Evolutionary conservation across 495 filamentous ascomycete species (phyloP).

Genomic region (Cetradonia linearis): DNA sequence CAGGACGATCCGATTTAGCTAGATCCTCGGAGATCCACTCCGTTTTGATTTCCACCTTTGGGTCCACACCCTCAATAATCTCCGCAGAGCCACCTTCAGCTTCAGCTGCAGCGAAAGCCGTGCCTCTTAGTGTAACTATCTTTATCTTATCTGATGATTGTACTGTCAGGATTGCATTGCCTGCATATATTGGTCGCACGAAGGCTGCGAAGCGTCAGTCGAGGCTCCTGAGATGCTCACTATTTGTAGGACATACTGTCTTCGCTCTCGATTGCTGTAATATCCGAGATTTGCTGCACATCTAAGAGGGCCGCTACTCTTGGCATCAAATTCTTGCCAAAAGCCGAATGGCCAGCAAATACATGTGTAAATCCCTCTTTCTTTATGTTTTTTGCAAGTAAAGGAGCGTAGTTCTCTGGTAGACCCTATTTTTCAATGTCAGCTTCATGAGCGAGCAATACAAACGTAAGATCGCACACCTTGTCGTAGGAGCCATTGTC

Average conservation of each 20-base stretch:
- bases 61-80: conserved; percentile 39
- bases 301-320: conserved; percentile 90
- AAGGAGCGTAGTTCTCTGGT: conserved; percentile 87
- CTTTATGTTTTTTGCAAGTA: conserved; percentile 92
- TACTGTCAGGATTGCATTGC: conserved; percentile 95
- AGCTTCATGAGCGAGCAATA: background rate
- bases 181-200: conserved; percentile 93
- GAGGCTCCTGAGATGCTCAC: background rate
- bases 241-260: conserved; percentile 47
- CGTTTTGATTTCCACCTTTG: conserved; percentile 55
- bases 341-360: conserved; percentile 82
- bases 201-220: conserved; percentile 45
- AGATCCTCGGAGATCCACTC: conserved; percentile 95
- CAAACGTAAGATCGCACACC: conserved; percentile 38
- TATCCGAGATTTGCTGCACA: conserved; percentile 84
- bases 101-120: conserved; percentile 57
- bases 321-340: conserved; percentile 93
- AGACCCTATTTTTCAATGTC: conserved; percentile 49
- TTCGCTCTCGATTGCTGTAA: conserved; percentile 75
- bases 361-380: conserved; percentile 86
- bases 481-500: conserved; percentile 89
- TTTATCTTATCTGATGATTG: conserved; percentile 81
- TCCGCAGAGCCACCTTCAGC: conserved; percentile 42
- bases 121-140: conserved; percentile 83
- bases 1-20: conserved; percentile 86